Base-by-base conservation (phyloP, 2,329 filamentous ascomycete genomes). In the Aspergillus aculeatinus region DNA sequence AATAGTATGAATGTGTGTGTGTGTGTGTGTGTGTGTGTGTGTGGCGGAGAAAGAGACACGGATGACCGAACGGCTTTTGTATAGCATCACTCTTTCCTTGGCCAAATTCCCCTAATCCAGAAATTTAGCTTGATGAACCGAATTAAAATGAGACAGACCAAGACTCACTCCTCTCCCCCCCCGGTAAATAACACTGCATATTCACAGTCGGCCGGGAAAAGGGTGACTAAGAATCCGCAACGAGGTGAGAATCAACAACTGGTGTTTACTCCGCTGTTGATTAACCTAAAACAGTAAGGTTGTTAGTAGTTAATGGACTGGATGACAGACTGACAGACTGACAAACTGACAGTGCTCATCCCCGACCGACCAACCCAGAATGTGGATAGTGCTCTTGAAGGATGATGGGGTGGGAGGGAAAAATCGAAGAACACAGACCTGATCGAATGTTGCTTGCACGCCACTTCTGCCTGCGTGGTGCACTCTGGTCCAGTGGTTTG, bases 401-500 rank as follows among this genome's bases (percentile, higher is more conserved):
- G 27, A 29, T 29, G 27, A 29, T 29, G 25, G 49, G 31, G 16
- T 10, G 50, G 50, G 27, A 35, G n/a, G 48, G 48, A 51, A 54
- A 54, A 52, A 51, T 33, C 44, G 42, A 56, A 51, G 35, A 57
- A 51, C 50, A 51, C 49, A 29, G 50, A 51, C 59, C 60, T 60
- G 63, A 64, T 65, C 60, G 58, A 64, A 58, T 63, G 52, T 59
- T 60, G 54, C 59, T 56, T 61, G 47, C 60, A 60, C 61, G 64
- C 66, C 63, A 65, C 65, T 59, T 53, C 27, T 57, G 55, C 57
- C 59, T 68, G 64, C 65, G 66, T 68, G 66, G 66, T 66, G 57
- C 57, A 21, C 56, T 68, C 60, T 68, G 48, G 44, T 47, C 66
- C 66, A 68, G 48, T 65, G 59, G 59, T 63, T 63, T 53, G 57